Base-by-base conservation (phyloP, 2,329 filamentous ascomycete species). In the Fusarium goolgardi region DNA sequence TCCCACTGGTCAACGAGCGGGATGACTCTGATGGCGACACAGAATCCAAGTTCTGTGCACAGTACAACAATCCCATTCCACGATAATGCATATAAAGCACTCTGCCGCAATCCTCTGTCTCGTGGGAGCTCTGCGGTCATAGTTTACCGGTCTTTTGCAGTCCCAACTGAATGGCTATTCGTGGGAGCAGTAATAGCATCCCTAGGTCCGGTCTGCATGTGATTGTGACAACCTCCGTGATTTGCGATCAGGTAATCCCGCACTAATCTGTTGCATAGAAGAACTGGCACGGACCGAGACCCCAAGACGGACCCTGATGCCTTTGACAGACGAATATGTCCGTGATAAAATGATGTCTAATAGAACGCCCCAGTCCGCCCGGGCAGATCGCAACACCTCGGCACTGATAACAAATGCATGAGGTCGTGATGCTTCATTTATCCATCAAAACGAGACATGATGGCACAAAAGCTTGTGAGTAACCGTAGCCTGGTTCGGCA, bases 41-140 rank as follows among this genome's bases (percentile, higher is more conserved):
- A 50, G 25, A 47, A 21, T 29, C 21, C 45, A 40, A 7, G 44
- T 32, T 35, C 41, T 46, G 57, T 21, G 32, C 29, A 29, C 23
- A 45, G 44, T 27, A 39, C 35, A 39, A 35, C 16, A 37, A 34
- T n/a, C 15, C 25, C 39, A 31, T 56, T 39, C 37, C 50, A 40
- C 43, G 35, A 40, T 20, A 20, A 23, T 29, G 50, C 37, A 45
- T 27, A 40, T 40, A 20, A n/a, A 51, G 23, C 21, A 44, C 25
- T n/a, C 35, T 40, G 54, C 29, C 39, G 46, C 44, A 35, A 37
- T 25, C 25, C 21, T 39, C 47, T 51, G 25, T 47, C 21, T 55
- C 47, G 29, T 21, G 13, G 34, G 34, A 40, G 49, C 20, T n/a
- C 44, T 55, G 43, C 40, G 47, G 46, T n/a, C 58, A 52, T 67